Conservation (phyloP, 1,139 yeast species). For the Geotrichum carabidarum region DNA sequence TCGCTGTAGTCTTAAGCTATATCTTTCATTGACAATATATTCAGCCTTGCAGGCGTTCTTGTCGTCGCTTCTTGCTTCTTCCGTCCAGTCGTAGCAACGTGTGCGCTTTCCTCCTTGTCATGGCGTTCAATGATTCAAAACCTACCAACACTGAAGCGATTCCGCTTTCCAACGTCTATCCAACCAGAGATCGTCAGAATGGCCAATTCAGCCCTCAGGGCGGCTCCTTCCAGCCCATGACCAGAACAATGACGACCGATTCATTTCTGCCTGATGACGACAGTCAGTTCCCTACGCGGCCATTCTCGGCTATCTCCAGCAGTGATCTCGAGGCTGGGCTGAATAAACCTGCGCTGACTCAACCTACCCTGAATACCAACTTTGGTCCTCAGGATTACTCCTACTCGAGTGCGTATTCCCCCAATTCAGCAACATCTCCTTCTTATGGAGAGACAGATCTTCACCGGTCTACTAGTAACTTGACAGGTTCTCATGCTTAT, state of each 20-base stretch:
- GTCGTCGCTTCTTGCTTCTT: too few relatives aligned
- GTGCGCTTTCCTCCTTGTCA: constrained; percentile 15
- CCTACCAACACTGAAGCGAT: neutral
- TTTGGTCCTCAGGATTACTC: too few relatives aligned
- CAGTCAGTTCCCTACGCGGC: neutral
- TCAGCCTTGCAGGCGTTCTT: too few relatives aligned
- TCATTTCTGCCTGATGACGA: constrained; percentile 10
- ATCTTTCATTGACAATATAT: too few relatives aligned
- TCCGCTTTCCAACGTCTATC: constrained; percentile 8
- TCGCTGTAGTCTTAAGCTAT: too few relatives aligned
- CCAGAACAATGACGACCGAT: neutral
- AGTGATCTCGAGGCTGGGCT: too few relatives aligned
- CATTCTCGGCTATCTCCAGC: neutral
- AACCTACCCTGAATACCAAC: too few relatives aligned
- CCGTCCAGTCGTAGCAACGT: too few relatives aligned
- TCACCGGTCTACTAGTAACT: neutral
- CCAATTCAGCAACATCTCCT: constrained; percentile 1
- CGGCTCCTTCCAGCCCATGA: neutral
- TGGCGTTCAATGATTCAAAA: neutral
- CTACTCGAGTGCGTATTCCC: too few relatives aligned
- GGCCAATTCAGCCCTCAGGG: neutral
- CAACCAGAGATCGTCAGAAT: neutral
- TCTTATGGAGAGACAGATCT: neutral
- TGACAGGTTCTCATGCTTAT: constrained; percentile 4
- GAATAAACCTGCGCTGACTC: too few relatives aligned